Evolutionary conservation across 129 eudicot species (phyloP).

Genomic region (Pulicaria dysenterica): DNA sequence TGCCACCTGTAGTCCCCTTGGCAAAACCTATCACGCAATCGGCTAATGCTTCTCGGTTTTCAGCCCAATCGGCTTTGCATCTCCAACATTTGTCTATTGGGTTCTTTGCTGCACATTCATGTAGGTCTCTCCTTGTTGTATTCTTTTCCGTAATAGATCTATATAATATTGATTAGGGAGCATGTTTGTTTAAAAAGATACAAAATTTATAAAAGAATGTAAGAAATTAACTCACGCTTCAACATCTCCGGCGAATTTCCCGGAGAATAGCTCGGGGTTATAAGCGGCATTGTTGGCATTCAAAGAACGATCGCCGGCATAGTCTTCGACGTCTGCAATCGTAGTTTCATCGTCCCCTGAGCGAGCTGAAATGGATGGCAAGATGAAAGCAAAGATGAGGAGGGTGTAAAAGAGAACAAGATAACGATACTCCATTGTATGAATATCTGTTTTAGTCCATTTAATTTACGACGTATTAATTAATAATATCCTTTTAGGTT

Average conservation of each 20-base stretch:
- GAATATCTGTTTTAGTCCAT: not conserved
- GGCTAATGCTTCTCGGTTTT: slow-evolving; percentile 56
- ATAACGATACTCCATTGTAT: slow-evolving; percentile 1
- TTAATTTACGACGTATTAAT: not conserved
- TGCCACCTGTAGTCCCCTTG: slow-evolving; percentile 56
- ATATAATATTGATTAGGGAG: not conserved
- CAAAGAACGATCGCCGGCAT: slow-evolving; percentile 21
- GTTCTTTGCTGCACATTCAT: slow-evolving; percentile 49
- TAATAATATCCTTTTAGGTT: no score
- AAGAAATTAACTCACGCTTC: slow-evolving; percentile 33
- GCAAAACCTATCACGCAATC: slow-evolving; percentile 63
- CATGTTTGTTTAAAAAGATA: not conserved
- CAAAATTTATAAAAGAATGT: not conserved
- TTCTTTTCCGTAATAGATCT: slow-evolving; percentile 19
- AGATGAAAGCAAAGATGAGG: slow-evolving; percentile 24
- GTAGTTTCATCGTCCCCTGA: not conserved
- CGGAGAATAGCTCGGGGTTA: slow-evolving; percentile 31
- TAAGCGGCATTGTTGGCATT: slow-evolving; percentile 26
- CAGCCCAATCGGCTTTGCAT: slow-evolving; percentile 53
- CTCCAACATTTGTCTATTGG: slow-evolving; percentile 76
- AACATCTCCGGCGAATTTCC: slow-evolving; percentile 28
- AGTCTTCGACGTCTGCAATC: slow-evolving; percentile 19
- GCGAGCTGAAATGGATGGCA: slow-evolving; percentile 14
- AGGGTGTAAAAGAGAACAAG: slow-evolving; percentile 15
- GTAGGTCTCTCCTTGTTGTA: slow-evolving; percentile 46